Evolutionary conservation across 2,329 filamentous ascomycete species (phyloP), one percentile per base, ranked within the genome.

Genomic region (Paramyrothecium sp.): DNA sequence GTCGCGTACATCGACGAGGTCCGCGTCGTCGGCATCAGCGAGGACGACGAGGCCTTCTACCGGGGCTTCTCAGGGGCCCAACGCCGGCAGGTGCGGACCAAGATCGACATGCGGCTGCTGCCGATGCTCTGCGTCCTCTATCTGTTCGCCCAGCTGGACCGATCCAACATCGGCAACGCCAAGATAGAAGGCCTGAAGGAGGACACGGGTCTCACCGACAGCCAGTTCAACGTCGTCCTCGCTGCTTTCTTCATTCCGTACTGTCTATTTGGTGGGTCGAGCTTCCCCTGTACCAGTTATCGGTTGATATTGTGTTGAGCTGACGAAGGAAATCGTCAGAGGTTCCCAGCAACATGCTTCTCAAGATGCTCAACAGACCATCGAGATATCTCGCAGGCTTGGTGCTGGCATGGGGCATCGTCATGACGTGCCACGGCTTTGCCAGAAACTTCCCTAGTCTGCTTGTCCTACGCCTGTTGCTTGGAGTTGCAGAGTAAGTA

Each of bases 161-260:
- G 81, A 8, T 79, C 80, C 10, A 86, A 86, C 63, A 70, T 70
- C 11, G 67, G 67, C 7, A 83, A 83, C 68, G 81, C 82, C 3
- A 84, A 82, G 69, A 80, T 84, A 41, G 69, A 68, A 56, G 68
- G 69, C 44, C 63, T 72, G 59, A 63, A 67, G 46, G 58, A 78
- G 21, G 62, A 76, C 68, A 54, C 67, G 50, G 56, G 78, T 22
- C 81, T 89, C 78, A 80, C 79, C 0, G 72, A 78, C 21, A 76
- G 78, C 11, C 78, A 87, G 67, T 90, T 88, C 69, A 89, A 89
- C 68, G 75, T 82, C 3, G 59, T 65, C 7, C 73, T 83, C 7
- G 60, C 65, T 8, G 78, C 89, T 58, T 90, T 90, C 73, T 89
- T 89, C 73, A 76, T 88, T 38, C 84, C 81, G 2, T 87, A 88